Evolutionary conservation across 495 filamentous ascomycete species (phyloP).

Genomic region (Penicillium coprophilum): DNA sequence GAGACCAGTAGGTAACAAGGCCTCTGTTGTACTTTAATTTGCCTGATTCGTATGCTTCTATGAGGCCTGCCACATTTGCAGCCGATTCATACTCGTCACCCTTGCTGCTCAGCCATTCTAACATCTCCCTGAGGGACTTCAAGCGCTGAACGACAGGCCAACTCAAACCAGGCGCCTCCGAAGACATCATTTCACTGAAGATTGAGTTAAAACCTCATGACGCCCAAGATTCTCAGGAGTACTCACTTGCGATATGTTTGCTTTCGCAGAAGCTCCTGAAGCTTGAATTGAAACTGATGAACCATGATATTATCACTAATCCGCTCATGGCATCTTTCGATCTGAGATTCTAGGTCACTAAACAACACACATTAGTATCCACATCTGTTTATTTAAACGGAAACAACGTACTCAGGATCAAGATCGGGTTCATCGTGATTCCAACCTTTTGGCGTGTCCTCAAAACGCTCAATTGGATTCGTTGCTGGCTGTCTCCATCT

Average conservation of each 20-base stretch:
- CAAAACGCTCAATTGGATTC: background rate
- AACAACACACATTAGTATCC: background rate
- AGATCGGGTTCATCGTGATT: background rate
- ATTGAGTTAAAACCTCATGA: too few relatives aligned
- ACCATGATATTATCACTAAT: constrained; percentile 5
- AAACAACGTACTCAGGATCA: background rate
- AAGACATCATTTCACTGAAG: background rate
- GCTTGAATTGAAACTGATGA: background rate
- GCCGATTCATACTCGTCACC: background rate
- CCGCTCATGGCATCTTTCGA: constrained; percentile 4
- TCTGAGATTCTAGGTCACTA: constrained; percentile 7
- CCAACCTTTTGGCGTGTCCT: background rate
- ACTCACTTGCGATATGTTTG: constrained; percentile 1
- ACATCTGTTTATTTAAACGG: background rate
- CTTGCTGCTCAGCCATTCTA: background rate
- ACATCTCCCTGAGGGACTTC: background rate
- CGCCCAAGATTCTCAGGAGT: too few relatives aligned
- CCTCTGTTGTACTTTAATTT: background rate
- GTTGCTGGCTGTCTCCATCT: background rate
- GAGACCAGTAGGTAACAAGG: constrained; percentile 10
- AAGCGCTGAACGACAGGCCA: constrained; percentile 3
- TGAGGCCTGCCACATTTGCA: background rate
- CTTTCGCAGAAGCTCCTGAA: background rate
- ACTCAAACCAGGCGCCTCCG: background rate
- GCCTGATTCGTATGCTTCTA: background rate